Base-by-base conservation (phyloP, 192 early-diverging fungal species). In the Coemansia sp. region DNA sequence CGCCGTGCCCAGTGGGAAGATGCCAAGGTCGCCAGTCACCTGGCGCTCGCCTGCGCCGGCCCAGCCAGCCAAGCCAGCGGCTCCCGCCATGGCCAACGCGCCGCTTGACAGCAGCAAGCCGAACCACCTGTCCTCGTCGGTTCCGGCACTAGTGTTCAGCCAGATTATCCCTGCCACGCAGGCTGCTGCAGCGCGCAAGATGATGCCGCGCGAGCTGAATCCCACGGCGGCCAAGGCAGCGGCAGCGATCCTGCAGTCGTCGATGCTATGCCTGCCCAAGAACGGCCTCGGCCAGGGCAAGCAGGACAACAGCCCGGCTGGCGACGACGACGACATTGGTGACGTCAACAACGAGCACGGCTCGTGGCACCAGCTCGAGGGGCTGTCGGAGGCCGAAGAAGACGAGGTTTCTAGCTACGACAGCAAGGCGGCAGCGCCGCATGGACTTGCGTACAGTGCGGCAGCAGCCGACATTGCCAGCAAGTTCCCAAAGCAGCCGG, bases 171-270 rank as follows among this genome's bases (percentile, higher is more conserved):
- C 71, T 7, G 71, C 71, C 8, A 67, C 71, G 1, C 64, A 75
- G 47, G 71, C 65, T 3, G 71, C 71, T 7, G 65, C 71, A 8
- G 71, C 71, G 21, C 71, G 60, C 44, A 67, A 75, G 60, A 67
- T 67, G 64, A 75, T 75, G 71, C 71, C 71, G n/a, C 71, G 71
- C 23, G 71, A 75, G 60, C 42, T 56, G 33, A 75, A 75, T 48
- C 60, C 30, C 4, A 63, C 65, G 4, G 64, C 59, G 9, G 64
- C 60, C 42, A 67, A 75, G 60, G 64, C 65, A 0, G 64, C 71
- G 5, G 64, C 71, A 1, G 71, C 59, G 10, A 59, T 67, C 32
- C 55, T 73, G 58, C 69, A 75, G 42, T 67, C 71, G 17, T 67
- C 64, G 40, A 67, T 75, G 59, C 52, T 67, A 18, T 53, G 64